Percentiles rank a stretch among this genome's conserved stretches.
Conservation (phyloP, 495 filamentous ascomycete genomes). For the Xylaria palmicola region DNA sequence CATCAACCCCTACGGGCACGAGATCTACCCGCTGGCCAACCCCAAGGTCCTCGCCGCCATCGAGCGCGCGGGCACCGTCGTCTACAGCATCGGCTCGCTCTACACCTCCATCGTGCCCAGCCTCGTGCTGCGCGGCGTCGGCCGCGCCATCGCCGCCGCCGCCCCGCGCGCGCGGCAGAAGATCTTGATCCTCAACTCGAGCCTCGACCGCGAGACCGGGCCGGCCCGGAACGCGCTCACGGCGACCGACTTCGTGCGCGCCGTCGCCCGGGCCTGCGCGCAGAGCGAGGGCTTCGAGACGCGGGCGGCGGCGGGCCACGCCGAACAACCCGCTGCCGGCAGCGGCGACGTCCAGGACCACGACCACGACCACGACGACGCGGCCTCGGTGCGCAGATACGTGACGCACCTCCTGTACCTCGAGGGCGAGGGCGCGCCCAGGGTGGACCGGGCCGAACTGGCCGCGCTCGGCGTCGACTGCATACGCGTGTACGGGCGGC, state of each 20-base stretch:
- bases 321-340: too few relatives aligned
- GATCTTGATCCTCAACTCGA: slow-evolving; percentile 83
- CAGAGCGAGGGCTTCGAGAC: slow-evolving; percentile 39
- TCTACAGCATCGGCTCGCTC: slow-evolving; percentile 88
- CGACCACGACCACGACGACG: background rate
- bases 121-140: slow-evolving; percentile 65
- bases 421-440: slow-evolving; percentile 68
- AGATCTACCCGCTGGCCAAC: slow-evolving; percentile 80
- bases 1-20: slow-evolving; percentile 90
- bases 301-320: slow-evolving; percentile 28
- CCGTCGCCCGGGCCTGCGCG: slow-evolving; percentile 66
- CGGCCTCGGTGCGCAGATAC: slow-evolving; percentile 47
- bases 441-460: slow-evolving; percentile 66
- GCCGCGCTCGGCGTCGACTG: slow-evolving; percentile 68
- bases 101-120: slow-evolving; percentile 80
- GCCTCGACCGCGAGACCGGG: slow-evolving; percentile 81
- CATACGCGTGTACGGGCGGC: slow-evolving; percentile 72
- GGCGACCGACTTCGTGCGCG: slow-evolving; percentile 74
- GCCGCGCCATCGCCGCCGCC: slow-evolving; percentile 49
- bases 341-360: too few relatives aligned
- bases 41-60: slow-evolving; percentile 72
- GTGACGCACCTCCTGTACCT: slow-evolving; percentile 85
- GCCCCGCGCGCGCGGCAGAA: slow-evolving; percentile 56
- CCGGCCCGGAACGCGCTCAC: slow-evolving; percentile 56
- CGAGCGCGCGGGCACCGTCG: slow-evolving; percentile 58